phyloP scores from a whole-genome alignment of 176 grass and related monocot genomes.

The Zoysia pacifica region DNA sequence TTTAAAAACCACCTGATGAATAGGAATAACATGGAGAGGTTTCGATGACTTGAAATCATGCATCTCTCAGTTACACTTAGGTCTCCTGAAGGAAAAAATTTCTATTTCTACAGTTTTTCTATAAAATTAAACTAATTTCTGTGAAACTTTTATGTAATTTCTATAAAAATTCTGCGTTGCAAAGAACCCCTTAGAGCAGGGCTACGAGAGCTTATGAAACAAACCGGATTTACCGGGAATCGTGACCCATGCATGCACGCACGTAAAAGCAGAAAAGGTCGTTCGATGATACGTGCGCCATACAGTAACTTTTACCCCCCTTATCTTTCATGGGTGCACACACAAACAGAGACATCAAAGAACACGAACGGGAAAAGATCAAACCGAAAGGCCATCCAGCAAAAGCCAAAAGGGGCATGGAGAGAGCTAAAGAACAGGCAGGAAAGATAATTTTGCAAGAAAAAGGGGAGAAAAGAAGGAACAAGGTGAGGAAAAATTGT shows the following conservation, averaged over 20 bases:
- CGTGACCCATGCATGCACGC: constrained; percentile 40
- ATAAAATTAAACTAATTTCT: no score
- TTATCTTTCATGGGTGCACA: constrained; percentile 9
- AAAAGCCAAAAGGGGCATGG: constrained; percentile 47
- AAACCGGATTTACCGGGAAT: constrained; percentile 31
- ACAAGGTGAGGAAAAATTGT: constrained; percentile 1
- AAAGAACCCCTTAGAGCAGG: background rate
- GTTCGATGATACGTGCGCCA: constrained; percentile 43
- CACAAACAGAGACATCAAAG: constrained; percentile 16
- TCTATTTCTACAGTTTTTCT: no score
- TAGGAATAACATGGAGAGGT: no score
- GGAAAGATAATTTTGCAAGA: constrained; percentile 25
- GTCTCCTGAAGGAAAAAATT: no score
- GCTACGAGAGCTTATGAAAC: constrained; percentile 7
- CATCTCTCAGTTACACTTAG: no score
- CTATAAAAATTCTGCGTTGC: no score
- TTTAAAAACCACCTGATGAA: no score
- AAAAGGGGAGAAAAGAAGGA: constrained; percentile 13
- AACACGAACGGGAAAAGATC: constrained; percentile 23
- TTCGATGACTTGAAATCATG: no score
- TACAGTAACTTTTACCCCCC: background rate
- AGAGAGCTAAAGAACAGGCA: constrained; percentile 20
- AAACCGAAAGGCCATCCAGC: constrained; percentile 37
- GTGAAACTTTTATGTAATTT: no score
- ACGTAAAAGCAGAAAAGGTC: constrained; percentile 49